A percentile compares a stretch with the other conserved stretches of the same genome.
Conservation (phyloP, 768 basidiomycete genomes). For the Phallus indusiatus region DNA sequence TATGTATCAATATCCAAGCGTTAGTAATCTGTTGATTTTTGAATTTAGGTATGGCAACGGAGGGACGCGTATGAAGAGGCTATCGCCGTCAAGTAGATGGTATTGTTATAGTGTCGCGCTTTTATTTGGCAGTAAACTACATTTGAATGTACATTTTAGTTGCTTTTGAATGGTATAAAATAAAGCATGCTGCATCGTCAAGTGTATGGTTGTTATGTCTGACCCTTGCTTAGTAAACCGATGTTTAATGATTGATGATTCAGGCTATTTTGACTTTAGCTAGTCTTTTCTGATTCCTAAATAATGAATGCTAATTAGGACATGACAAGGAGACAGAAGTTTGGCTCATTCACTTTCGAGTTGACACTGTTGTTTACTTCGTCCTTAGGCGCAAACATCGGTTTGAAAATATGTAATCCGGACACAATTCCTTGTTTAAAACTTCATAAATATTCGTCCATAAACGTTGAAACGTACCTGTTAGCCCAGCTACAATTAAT, state of each 20-base stretch:
- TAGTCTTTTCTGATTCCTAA: not conserved
- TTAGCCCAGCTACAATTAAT: slow-evolving; percentile 43
- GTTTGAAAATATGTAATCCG: slow-evolving; percentile 60
- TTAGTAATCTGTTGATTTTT: not conserved
- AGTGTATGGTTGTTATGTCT: not conserved
- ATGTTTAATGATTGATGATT: not conserved
- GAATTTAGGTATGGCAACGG: slow-evolving; percentile 5
- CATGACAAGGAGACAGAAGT: not conserved
- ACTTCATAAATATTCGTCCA: not conserved
- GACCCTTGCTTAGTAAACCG: too few relatives aligned
- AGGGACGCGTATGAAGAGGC: not conserved
- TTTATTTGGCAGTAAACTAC: not conserved
- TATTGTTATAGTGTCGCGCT: not conserved
- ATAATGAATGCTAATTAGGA: not conserved
- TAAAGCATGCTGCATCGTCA: too few relatives aligned
- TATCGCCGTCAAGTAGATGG: not conserved
- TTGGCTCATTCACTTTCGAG: not conserved
- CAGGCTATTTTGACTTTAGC: not conserved
- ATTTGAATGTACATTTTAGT: slow-evolving; percentile 3
- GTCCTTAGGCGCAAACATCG: slow-evolving; percentile 23
- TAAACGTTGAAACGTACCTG: slow-evolving; percentile 33
- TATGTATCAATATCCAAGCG: slow-evolving; percentile 18
- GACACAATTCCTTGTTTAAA: slow-evolving; percentile 42
- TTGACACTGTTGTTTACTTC: not conserved
- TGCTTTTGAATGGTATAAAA: not conserved